These are phyloP conservation scores for Gardenia jasminoides DNA, from an alignment of 257 asterid genomes.

Conservation along the genomic window DNA sequence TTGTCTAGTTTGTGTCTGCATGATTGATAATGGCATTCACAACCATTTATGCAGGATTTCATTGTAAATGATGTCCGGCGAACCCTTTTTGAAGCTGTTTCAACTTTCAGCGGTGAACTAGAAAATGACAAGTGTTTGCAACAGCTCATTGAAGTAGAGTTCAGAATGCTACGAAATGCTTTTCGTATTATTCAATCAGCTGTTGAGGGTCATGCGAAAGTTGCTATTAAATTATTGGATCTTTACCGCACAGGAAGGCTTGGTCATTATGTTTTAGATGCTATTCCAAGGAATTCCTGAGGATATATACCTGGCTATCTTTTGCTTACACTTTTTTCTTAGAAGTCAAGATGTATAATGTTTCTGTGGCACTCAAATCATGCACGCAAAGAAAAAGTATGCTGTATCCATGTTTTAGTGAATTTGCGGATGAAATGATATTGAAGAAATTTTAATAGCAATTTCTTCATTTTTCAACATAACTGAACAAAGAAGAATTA, in stretches of 20 bases:
- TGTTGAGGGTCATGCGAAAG: conserved; percentile 34
- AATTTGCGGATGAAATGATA: background rate
- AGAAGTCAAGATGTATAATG: background rate
- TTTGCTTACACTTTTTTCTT: background rate
- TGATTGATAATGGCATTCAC: background rate
- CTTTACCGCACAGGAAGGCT: conserved; percentile 89
- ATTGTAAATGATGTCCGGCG: conserved; percentile 66
- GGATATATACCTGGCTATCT: background rate
- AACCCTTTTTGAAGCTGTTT: conserved; percentile 46
- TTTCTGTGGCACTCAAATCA: background rate
- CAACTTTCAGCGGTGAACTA: conserved; percentile 42
- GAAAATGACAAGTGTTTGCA: conserved; percentile 39
- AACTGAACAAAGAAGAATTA: too few species aligned
- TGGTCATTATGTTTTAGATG: conserved; percentile 75
- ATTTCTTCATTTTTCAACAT: too few species aligned
- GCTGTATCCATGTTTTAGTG: too few species aligned
- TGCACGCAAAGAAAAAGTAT: too few species aligned
- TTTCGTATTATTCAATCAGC: conserved; percentile 48
- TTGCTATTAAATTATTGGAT: conserved; percentile 65
- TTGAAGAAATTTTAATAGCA: background rate
- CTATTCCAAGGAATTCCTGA: conserved; percentile 28
- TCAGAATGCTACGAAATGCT: conserved; percentile 42
- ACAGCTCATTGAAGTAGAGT: conserved; percentile 43
- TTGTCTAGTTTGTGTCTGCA: background rate
- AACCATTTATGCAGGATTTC: conserved; percentile 52